Conservation (phyloP, 805 yeast species). For the Kodamaea hsintzibuensis region DNA sequence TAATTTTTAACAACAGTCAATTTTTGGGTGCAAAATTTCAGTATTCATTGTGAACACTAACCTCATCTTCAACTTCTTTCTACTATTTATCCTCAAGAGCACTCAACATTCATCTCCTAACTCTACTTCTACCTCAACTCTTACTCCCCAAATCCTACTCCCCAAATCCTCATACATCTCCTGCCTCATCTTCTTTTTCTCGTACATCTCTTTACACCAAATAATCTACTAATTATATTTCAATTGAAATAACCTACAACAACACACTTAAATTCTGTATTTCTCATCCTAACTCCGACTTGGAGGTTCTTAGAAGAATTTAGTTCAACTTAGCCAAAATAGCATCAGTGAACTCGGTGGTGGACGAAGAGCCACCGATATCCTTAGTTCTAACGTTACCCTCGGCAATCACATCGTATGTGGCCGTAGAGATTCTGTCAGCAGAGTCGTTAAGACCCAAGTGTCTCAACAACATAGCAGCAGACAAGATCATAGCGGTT, state of each 20-base stretch:
- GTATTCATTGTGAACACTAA: too few species aligned
- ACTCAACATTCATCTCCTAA: too few species aligned
- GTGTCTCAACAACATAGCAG: constrained; percentile 92
- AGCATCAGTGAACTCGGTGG: constrained; percentile 94
- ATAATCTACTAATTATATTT: too few species aligned
- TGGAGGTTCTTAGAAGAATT: neutral
- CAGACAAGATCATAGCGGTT: constrained; percentile 92
- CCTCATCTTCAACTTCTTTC: too few species aligned
- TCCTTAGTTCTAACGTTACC: constrained; percentile 85
- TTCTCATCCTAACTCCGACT: neutral
- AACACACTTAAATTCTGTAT: neutral
- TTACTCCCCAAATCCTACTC: too few species aligned
- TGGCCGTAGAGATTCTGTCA: constrained; percentile 84
- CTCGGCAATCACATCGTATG: constrained; percentile 85
- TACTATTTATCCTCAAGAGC: too few species aligned
- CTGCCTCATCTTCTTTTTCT: too few species aligned
- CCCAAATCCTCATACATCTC: too few species aligned
- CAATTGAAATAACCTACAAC: neutral
- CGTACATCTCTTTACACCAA: too few species aligned
- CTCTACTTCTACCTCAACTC: too few species aligned
- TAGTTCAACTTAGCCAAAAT: constrained; percentile 67
- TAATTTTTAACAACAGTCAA: too few species aligned
- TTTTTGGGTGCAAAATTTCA: too few species aligned
- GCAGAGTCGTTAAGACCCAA: constrained; percentile 85
- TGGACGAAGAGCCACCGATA: constrained; percentile 86